Conservation (phyloP, 768 basidiomycete species). For the Xerocomus potaroensis region DNA sequence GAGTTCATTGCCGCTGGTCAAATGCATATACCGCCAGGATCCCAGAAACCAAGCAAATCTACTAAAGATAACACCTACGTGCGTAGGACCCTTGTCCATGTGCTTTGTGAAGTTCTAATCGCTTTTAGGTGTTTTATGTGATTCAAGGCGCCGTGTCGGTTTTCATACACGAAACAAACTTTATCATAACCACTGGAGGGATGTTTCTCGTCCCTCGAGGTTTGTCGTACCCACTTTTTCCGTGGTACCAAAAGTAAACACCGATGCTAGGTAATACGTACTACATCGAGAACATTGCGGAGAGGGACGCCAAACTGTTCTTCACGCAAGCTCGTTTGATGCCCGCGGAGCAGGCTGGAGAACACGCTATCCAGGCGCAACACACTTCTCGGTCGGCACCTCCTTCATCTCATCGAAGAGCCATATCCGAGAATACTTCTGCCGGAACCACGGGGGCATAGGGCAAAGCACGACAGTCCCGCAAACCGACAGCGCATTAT, state of each 20-base stretch:
- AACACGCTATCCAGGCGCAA: slow-evolving; percentile 15
- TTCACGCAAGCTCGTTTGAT: slow-evolving; percentile 82
- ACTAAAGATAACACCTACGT: slow-evolving; percentile 95
- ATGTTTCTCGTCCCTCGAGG: slow-evolving; percentile 92
- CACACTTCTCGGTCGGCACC: slow-evolving; percentile 29
- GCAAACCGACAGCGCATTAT: not conserved
- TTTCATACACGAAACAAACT: slow-evolving; percentile 73
- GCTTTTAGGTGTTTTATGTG: slow-evolving; percentile 64
- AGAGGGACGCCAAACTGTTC: slow-evolving; percentile 78
- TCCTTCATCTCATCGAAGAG: slow-evolving; percentile 26
- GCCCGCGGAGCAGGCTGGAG: slow-evolving; percentile 28
- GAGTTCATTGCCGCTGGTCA: slow-evolving; percentile 91
- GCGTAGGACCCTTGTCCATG: slow-evolving; percentile 26
- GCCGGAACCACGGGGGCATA: slow-evolving; percentile 11
- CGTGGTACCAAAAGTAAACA: not conserved
- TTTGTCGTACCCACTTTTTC: slow-evolving; percentile 28
- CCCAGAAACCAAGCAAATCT: slow-evolving; percentile 81
- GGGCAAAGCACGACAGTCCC: slow-evolving; percentile 12
- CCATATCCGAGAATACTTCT: slow-evolving; percentile 22
- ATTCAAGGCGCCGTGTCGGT: slow-evolving; percentile 88
- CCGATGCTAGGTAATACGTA: slow-evolving; percentile 73
- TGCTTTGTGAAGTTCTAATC: not conserved
- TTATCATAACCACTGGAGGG: slow-evolving; percentile 75
- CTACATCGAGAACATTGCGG: slow-evolving; percentile 81
- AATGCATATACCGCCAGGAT: slow-evolving; percentile 71